These are phyloP conservation scores for Suillus luteus DNA, from an alignment of 768 basidiomycete species.

Conservation along the genomic window DNA sequence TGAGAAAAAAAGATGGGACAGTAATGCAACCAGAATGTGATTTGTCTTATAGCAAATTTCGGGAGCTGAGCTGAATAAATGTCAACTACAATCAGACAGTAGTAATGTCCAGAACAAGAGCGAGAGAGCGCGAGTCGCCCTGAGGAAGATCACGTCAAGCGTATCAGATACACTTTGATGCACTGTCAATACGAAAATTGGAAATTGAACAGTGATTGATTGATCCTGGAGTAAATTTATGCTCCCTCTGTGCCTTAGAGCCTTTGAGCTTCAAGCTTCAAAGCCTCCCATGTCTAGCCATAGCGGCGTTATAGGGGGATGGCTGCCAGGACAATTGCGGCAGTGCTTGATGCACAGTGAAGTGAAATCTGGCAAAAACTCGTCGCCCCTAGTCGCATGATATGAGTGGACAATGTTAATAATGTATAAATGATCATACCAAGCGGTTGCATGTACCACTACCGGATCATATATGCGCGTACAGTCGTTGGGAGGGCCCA, in stretches of 20 bases:
- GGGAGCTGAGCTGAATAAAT: neutral
- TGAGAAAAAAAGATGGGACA: neutral
- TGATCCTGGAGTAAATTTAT: neutral
- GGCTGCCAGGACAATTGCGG: neutral
- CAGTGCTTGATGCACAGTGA: neutral
- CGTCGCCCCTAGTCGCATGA: neutral
- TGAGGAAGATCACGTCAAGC: slow-evolving; percentile 1
- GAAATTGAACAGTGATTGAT: neutral
- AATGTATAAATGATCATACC: neutral
- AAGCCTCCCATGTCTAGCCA: neutral
- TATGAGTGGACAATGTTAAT: neutral
- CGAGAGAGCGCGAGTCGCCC: neutral
- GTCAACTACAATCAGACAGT: neutral
- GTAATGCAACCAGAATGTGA: neutral
- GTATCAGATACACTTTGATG: neutral
- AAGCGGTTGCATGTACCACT: neutral
- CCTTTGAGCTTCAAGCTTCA: neutral
- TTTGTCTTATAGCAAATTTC: neutral
- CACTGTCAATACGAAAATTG: neutral
- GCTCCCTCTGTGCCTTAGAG: neutral
- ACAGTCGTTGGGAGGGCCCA: too few relatives aligned
- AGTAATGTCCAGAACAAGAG: neutral
- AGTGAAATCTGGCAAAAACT: neutral
- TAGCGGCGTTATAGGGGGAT: neutral
- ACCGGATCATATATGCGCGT: neutral